Conservation (phyloP, 352 stramenopile species). For the Halophytophthora batemanensis region DNA sequence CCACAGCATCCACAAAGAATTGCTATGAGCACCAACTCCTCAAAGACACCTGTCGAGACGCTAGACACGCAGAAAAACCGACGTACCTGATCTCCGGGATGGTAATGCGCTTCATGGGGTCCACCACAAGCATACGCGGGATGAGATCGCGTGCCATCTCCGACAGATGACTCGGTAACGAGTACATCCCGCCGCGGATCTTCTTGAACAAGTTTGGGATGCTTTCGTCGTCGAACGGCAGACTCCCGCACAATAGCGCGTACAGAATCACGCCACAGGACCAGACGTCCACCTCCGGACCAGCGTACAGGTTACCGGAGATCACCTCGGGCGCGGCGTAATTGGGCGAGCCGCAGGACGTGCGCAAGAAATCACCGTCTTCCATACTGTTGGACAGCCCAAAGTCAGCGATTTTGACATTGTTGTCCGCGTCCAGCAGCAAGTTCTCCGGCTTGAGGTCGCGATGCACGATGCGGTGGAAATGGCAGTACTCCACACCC, state of each 20-base stretch:
- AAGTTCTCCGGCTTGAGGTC: conserved; percentile 99
- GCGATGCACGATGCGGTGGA: conserved; percentile 98
- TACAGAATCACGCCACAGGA: conserved; percentile 99
- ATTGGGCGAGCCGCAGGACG: conserved; percentile 97
- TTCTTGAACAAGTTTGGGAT: conserved; percentile 99
- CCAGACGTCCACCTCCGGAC: conserved; percentile 99
- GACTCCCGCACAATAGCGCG: conserved; percentile 96
- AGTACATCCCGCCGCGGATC: conserved; percentile 98
- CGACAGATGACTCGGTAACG: conserved; percentile 94
- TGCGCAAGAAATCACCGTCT: conserved; percentile 98
- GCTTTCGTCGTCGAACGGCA: conserved; percentile 99
- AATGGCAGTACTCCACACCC: conserved; percentile 99
- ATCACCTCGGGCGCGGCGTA: conserved; percentile 99
- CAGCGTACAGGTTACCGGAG: conserved; percentile 96
- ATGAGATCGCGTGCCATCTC: conserved; percentile 97
- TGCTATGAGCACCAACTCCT: too few relatives aligned
- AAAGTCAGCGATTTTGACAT: conserved; percentile 99
- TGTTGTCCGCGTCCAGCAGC: conserved; percentile 97
- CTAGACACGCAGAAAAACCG: too few relatives aligned
- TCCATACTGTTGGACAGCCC: conserved; percentile 98
- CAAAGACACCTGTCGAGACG: too few relatives aligned
- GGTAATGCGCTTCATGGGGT: conserved; percentile 99
- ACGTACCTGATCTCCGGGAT: conserved; percentile 95
- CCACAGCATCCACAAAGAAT: too few relatives aligned
- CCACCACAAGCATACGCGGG: conserved; percentile 97